phyloP scores from a whole-genome alignment of 1,284 basidiomycete species.

The Anthracocystis panici-leucophaei region DNA sequence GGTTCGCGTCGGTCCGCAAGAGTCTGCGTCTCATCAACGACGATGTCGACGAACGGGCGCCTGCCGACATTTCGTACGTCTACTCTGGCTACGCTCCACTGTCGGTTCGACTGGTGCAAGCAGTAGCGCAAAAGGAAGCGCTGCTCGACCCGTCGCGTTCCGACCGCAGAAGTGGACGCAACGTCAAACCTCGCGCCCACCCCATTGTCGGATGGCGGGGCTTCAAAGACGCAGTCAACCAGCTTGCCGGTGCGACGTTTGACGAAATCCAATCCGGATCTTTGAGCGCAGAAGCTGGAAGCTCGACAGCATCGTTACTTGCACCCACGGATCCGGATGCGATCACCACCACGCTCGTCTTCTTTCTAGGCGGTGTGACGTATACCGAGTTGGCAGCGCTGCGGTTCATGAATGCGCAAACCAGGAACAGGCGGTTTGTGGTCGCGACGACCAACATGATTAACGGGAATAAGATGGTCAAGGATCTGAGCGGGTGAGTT shows the following conservation, averaged over 20 bases:
- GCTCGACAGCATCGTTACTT: background rate
- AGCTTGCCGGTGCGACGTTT: constrained; percentile 85
- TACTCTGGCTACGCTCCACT: constrained; percentile 98
- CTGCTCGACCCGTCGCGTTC: constrained; percentile 73
- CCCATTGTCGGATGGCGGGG: constrained; percentile 96
- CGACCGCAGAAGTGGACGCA: background rate
- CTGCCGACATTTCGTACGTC: constrained; percentile 93
- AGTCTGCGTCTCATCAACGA: constrained; percentile 91
- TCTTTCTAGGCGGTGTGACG: constrained; percentile 98
- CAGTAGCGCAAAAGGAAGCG: constrained; percentile 87
- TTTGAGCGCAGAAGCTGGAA: background rate
- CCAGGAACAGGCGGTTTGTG: constrained; percentile 58
- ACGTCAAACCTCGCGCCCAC: constrained; percentile 74
- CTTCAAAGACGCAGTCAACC: constrained; percentile 87
- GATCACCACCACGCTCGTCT: constrained; percentile 86
- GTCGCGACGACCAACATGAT: constrained; percentile 62
- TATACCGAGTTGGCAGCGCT: constrained; percentile 95
- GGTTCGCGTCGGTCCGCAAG: constrained; percentile 81
- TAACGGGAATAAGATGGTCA: constrained; percentile 54
- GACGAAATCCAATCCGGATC: constrained; percentile 77
- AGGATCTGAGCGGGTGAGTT: constrained; percentile 15
- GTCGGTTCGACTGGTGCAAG: constrained; percentile 90
- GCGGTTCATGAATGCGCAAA: constrained; percentile 81
- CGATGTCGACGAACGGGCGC: constrained; percentile 78
- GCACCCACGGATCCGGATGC: constrained; percentile 54